Percentiles rank a stretch among this genome's conserved stretches.
phyloP scores from a whole-genome alignment of 2,329 filamentous ascomycete species.

The Huntiella savannae region DNA sequence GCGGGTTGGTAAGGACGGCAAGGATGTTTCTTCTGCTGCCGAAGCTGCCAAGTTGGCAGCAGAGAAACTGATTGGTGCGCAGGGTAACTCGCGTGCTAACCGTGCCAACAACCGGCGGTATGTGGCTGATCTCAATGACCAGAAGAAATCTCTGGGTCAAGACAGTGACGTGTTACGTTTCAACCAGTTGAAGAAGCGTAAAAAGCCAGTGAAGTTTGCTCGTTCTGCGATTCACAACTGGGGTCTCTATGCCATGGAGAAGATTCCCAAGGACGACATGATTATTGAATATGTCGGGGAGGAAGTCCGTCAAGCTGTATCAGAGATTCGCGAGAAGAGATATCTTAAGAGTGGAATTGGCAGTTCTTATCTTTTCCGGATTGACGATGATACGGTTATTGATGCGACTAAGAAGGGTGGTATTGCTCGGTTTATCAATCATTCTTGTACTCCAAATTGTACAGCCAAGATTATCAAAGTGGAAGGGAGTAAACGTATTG shows the following conservation, averaged over 20 bases:
- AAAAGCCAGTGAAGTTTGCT: slow-evolving; percentile 97
- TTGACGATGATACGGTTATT: slow-evolving; percentile 92
- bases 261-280: slow-evolving; percentile 95
- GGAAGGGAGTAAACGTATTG: slow-evolving; percentile 92
- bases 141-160: slow-evolving; percentile 66
- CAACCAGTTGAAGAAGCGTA: slow-evolving; percentile 97
- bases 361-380: slow-evolving; percentile 92
- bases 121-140: slow-evolving; percentile 84
- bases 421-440: slow-evolving; percentile 96
- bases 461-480: slow-evolving; percentile 99
- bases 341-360: slow-evolving; percentile 95
- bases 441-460: slow-evolving; percentile 95
- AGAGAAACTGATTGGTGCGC: slow-evolving; percentile 56
- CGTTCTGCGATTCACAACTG: slow-evolving; percentile 97
- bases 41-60: slow-evolving; percentile 55
- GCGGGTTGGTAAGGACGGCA: slow-evolving; percentile 41
- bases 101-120: slow-evolving; percentile 90
- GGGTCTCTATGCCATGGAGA: slow-evolving; percentile 94
- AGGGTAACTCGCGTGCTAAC: slow-evolving; percentile 80
- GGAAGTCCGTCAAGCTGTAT: slow-evolving; percentile 89
- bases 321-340: slow-evolving; percentile 80
- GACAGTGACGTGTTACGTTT: slow-evolving; percentile 89
- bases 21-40: slow-evolving; percentile 46
- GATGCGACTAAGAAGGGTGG: slow-evolving; percentile 97
- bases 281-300: slow-evolving; percentile 99